Conservation (phyloP, 495 filamentous ascomycete species). For the Entonaema liquescens region DNA sequence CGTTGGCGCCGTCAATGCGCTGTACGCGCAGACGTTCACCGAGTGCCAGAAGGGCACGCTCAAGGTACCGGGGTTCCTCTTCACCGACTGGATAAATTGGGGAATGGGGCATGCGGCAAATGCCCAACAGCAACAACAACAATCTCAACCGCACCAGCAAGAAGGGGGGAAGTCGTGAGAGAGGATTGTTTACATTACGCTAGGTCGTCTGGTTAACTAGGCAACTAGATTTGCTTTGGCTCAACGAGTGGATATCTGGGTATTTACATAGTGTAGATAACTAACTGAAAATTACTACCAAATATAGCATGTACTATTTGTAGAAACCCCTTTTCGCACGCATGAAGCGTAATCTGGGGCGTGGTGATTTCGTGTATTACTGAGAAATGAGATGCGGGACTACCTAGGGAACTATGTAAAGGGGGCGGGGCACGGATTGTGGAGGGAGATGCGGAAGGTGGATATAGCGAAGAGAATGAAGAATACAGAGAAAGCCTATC, state of each 20-base stretch:
- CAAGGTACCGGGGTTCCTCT: conserved; percentile 60
- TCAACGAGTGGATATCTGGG: neutral
- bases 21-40: conserved; percentile 56
- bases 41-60: conserved; percentile 54
- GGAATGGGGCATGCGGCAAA: conserved; percentile 60
- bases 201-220: neutral
- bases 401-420: neutral
- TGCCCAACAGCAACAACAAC: conserved; percentile 5
- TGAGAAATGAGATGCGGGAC: conserved; percentile 3
- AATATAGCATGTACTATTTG: neutral
- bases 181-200: neutral
- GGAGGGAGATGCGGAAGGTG: neutral
- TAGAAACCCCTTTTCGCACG: neutral
- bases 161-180: neutral
- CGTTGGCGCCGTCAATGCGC: conserved; percentile 45
- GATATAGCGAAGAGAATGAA: neutral
- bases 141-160: neutral
- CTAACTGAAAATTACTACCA: too few relatives aligned
- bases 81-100: conserved; percentile 66
- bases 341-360: neutral
- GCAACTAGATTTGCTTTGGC: neutral
- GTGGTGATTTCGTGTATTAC: neutral
- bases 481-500: neutral
- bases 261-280: too few relatives aligned
- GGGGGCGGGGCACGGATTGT: neutral